Conservation (phyloP, 106 monocot genomes). For the Acorus calamus region DNA sequence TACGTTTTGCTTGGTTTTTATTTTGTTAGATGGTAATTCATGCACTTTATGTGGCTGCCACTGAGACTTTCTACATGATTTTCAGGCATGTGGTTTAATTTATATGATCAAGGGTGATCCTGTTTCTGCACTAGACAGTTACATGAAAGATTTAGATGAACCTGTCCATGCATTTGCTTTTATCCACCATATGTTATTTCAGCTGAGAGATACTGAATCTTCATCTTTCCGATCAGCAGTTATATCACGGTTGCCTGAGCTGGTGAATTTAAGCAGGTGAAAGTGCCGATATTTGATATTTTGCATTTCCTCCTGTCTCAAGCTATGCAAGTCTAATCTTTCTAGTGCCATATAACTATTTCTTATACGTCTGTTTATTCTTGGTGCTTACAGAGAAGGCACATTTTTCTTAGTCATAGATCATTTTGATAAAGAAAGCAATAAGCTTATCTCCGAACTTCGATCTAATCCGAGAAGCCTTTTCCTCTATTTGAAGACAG, state of each 20-base stretch:
- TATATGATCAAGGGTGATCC: slow-evolving; percentile 39
- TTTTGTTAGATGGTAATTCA: slow-evolving; percentile 2
- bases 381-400: slow-evolving; percentile 47
- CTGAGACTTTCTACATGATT: neutral
- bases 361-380: neutral
- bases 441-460: slow-evolving; percentile 57
- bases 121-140: slow-evolving; percentile 77
- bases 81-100: slow-evolving; percentile 88
- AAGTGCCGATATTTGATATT: slow-evolving; percentile 5
- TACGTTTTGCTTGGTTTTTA: neutral
- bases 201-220: slow-evolving; percentile 32
- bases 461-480: slow-evolving; percentile 73
- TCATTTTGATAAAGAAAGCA: slow-evolving; percentile 51
- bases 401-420: slow-evolving; percentile 83
- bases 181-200: slow-evolving; percentile 49
- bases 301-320: neutral
- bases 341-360: too few relatives aligned
- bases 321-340: too few relatives aligned
- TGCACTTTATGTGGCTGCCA: neutral
- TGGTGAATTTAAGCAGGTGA: slow-evolving; percentile 85
- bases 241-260: slow-evolving; percentile 49
- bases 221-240: slow-evolving; percentile 52
- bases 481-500: slow-evolving; percentile 88
- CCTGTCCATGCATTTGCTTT: slow-evolving; percentile 79
- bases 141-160: slow-evolving; percentile 77